These are phyloP conservation scores for Epithele typhae DNA, from an alignment of 768 basidiomycete species.

Conservation along the genomic window DNA sequence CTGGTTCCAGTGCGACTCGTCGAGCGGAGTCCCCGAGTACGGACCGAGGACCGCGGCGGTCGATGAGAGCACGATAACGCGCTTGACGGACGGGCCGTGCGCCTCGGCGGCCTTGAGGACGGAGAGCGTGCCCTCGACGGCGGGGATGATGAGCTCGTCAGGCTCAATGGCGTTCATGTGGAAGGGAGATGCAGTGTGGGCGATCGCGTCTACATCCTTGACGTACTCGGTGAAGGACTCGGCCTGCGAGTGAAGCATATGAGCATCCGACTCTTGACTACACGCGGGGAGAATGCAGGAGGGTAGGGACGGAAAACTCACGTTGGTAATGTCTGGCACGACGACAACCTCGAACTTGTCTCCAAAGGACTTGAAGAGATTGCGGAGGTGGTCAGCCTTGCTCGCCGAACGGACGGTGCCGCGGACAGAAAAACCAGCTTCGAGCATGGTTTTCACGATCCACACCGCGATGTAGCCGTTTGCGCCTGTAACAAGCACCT, in stretches of 20 bases:
- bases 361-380: constrained; percentile 48
- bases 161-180: constrained; percentile 39
- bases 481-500: constrained; percentile 52
- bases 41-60: constrained; percentile 37
- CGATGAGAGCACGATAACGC: constrained; percentile 59
- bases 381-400: constrained; percentile 54
- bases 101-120: constrained; percentile 60
- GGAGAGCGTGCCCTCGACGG: constrained; percentile 64
- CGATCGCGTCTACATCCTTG: constrained; percentile 67
- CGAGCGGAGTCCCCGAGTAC: constrained; percentile 27
- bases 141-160: constrained; percentile 59
- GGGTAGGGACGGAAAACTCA: constrained; percentile 17
- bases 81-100: constrained; percentile 43
- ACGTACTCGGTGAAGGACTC: constrained; percentile 78
- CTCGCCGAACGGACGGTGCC: constrained; percentile 59
- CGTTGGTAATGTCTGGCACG: constrained; percentile 66
- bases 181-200: constrained; percentile 66
- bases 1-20: constrained; percentile 61
- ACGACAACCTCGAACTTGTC: constrained; percentile 60
- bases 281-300: constrained; percentile 32
- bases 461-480: constrained; percentile 58
- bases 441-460: constrained; percentile 55
- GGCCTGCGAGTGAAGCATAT: constrained; percentile 29
- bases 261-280: constrained; percentile 28
- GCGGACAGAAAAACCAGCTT: constrained; percentile 57